Conservation (phyloP, 805 yeast species). For the Maudiozyma barnettii region DNA sequence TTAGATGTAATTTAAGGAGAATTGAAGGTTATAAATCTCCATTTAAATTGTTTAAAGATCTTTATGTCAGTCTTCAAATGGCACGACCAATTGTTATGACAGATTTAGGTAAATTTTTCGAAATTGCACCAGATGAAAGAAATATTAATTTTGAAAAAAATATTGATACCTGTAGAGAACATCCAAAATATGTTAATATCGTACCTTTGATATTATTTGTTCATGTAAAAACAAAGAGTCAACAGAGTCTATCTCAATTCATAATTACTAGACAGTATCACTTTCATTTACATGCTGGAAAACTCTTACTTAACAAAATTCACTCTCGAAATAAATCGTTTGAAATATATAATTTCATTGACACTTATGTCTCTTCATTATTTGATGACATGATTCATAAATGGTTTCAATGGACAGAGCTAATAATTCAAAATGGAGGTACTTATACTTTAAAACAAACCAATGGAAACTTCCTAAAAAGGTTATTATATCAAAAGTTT, state of each 20-base stretch:
- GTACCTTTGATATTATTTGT: not conserved
- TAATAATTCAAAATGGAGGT: conserved; percentile 2
- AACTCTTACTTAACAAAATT: not conserved
- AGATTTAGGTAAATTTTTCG: not conserved
- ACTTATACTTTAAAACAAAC: not conserved
- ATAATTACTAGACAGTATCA: not conserved
- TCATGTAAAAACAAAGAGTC: not conserved
- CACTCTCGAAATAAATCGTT: not conserved
- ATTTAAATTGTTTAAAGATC: not conserved
- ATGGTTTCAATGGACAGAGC: conserved; percentile 3
- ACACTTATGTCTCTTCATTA: not conserved
- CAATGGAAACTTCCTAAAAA: not conserved
- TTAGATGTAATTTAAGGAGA: not conserved
- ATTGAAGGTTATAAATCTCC: not conserved
- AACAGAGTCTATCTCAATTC: not conserved
- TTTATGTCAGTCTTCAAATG: not conserved
- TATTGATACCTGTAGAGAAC: not conserved
- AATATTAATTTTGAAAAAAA: not conserved
- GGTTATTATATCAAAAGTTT: not conserved
- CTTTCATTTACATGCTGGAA: not conserved
- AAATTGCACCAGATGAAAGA: not conserved
- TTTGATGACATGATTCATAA: conserved; percentile 1
- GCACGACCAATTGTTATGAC: not conserved
- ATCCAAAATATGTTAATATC: not conserved
- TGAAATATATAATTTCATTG: not conserved